These are phyloP conservation scores for Fusarium tanahbumbuense DNA, from an alignment of 2,329 filamentous ascomycete species.

Conservation along the genomic window DNA sequence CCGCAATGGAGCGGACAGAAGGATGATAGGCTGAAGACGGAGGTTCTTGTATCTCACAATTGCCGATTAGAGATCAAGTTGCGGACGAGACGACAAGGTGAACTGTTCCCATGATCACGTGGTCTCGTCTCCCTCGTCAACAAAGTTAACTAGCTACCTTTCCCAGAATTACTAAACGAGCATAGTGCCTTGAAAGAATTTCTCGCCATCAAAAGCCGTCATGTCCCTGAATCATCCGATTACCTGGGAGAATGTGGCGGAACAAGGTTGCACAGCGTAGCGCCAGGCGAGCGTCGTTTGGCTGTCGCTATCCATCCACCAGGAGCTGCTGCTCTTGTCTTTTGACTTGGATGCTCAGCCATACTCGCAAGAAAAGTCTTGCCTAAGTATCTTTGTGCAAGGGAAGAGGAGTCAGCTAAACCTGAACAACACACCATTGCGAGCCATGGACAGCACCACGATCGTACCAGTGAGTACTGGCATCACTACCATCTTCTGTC, in stretches of 20 bases:
- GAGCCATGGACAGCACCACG: not conserved
- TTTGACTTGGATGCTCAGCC: not conserved
- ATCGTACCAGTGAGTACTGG: not conserved
- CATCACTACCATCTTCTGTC: not conserved
- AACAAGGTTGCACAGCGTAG: constrained; percentile 30
- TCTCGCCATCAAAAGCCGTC: not conserved
- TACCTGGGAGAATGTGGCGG: constrained; percentile 33
- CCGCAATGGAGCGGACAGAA: not conserved
- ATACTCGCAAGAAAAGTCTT: constrained; percentile 6
- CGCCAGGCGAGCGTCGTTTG: constrained; percentile 27
- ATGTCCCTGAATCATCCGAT: constrained; percentile 10
- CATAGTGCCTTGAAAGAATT: constrained; percentile 19
- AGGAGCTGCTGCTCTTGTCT: not conserved
- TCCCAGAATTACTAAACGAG: constrained; percentile 19
- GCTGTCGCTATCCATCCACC: constrained; percentile 11
- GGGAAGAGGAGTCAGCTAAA: not conserved
- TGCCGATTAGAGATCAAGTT: constrained; percentile 14
- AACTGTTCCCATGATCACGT: constrained; percentile 11
- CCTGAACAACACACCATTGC: not conserved
- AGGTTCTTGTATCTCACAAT: not conserved
- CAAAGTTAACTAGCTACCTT: not conserved
- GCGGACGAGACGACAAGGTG: not conserved
- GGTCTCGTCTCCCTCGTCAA: not conserved
- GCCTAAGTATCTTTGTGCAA: constrained; percentile 13
- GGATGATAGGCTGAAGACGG: not conserved